Evolutionary conservation across 306 rosid species (phyloP), one percentile per base, ranked within the genome.

Genomic region (Sesbania bispinosa): DNA sequence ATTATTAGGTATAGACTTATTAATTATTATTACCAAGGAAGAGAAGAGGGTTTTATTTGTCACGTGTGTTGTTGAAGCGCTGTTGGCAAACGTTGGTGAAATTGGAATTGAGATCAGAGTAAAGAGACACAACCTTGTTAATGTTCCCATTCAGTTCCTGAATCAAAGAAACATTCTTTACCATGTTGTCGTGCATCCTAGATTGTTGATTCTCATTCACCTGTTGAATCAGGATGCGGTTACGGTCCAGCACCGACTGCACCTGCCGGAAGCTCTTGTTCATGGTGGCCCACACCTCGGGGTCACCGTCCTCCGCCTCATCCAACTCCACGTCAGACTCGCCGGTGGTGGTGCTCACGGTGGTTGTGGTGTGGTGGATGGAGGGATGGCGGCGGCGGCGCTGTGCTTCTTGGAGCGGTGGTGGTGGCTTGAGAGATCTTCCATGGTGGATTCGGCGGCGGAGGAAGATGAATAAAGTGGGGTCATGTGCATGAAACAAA

Each of bases 191-290:
- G 0, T 85, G 82, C 15, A 88, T 71, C 62, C 94, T 57, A 0
- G 96, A 87, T 65, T 86, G 96, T 39, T 93, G 98, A 41, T 93
- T 93, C 55, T 90, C 88, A 80, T 87, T 93, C 69, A 90, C 98
- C 58, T 88, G 94, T 62, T 89, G 95, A 76, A 90, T 90, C 77
- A 93, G 73, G 1, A 30, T 42, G 3, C 98, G 81, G 77, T 93
- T 93, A 1, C 93, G 77, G 83, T 93, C 97, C 55, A 93, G 75
- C 46, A 93, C 88, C 6, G 89, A 81, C 81, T 93, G 98, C 4
- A 93, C 98, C 83, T 88, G 86, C 1, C 84, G 82, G 83, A 93
- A 93, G 73, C 75, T 86, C 41, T 67, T 73, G 90, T 87, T 77
- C 60, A 93, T 83, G 30, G 55, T 55, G 0, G 75, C 85, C 97